phyloP scores from a whole-genome alignment of 352 stramenopile species.

The Pythium utonaiense region DNA sequence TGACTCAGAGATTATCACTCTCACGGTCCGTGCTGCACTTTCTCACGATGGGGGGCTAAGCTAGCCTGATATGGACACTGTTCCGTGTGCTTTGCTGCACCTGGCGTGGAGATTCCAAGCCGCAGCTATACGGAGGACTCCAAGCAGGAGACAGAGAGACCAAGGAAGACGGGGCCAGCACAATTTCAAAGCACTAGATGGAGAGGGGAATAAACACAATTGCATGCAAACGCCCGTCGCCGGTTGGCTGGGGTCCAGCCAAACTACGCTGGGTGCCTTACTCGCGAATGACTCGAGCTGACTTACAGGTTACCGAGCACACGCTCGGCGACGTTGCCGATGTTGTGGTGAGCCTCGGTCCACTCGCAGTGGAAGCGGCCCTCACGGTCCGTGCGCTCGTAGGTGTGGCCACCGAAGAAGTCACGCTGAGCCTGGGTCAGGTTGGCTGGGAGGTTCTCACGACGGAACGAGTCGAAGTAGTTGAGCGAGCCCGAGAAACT shows the following conservation, averaged over 20 bases:
- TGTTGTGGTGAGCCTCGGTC: conserved; percentile 96
- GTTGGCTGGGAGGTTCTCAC: conserved; percentile 93
- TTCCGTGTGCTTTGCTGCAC: too few species aligned
- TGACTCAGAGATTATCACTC: not conserved
- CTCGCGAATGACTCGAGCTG: not conserved
- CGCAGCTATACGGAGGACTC: not conserved
- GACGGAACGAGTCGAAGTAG: conserved; percentile 99
- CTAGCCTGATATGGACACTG: too few species aligned
- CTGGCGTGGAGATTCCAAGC: not conserved
- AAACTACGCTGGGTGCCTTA: not conserved
- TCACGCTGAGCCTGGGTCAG: conserved; percentile 99
- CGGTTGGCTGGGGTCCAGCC: not conserved
- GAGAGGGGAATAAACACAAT: not conserved
- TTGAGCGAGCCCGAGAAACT: conserved; percentile 91
- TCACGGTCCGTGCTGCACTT: not conserved
- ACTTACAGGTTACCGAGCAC: conserved; percentile 91
- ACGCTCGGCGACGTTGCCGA: conserved; percentile 93
- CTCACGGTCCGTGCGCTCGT: conserved; percentile 93
- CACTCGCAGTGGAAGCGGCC: conserved; percentile 97
- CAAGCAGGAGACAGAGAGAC: not conserved
- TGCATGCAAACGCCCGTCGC: not conserved
- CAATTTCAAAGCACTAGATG: not conserved
- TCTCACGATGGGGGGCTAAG: not conserved
- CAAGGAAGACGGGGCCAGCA: not conserved
- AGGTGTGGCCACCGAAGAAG: conserved; percentile 99